Evolutionary conservation across 768 basidiomycete genomes (phyloP).

Genomic region (Tricholoma saponaceum): DNA sequence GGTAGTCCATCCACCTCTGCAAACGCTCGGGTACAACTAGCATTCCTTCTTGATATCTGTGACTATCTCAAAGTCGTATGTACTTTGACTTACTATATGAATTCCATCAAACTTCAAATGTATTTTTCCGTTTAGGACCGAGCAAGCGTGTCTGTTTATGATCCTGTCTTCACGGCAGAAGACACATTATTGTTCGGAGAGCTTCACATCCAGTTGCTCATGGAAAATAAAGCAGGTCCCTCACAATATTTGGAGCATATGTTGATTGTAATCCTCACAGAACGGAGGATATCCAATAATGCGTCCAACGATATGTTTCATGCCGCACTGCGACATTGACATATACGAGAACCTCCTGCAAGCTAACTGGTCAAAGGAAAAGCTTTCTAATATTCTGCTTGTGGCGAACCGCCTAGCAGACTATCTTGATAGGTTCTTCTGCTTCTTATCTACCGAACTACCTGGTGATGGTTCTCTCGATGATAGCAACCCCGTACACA

Average conservation of each 20-base stretch:
- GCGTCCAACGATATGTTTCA: conserved; percentile 61
- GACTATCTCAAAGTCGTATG: conserved; percentile 56
- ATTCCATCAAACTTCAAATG: conserved; percentile 7
- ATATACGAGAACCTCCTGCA: conserved; percentile 65
- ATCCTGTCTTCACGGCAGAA: conserved; percentile 69
- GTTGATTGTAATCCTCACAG: conserved; percentile 18
- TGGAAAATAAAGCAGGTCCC: conserved; percentile 48
- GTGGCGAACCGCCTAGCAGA: conserved; percentile 64
- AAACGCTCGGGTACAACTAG: conserved; percentile 65
- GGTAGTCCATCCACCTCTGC: conserved; percentile 65
- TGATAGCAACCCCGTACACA: conserved; percentile 49
- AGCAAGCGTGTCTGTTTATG: conserved; percentile 51
- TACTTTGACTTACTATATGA: conserved; percentile 18
- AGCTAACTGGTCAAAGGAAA: conserved; percentile 52
- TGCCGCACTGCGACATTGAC: conserved; percentile 76
- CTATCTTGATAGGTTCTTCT: conserved; percentile 59
- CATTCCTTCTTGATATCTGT: conserved; percentile 55
- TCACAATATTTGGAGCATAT: conserved; percentile 2
- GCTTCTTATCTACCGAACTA: conserved; percentile 1
- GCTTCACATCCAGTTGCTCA: conserved; percentile 31
- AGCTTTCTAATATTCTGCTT: conserved; percentile 47
- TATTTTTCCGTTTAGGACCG: conserved; percentile 36
- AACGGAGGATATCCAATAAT: conserved; percentile 28
- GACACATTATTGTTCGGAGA: conserved; percentile 51
- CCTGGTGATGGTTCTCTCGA: conserved; percentile 9